These are phyloP conservation scores for Eucalyptus erythrocorys DNA, from an alignment of 345 rosid genomes.

Conservation along the genomic window DNA sequence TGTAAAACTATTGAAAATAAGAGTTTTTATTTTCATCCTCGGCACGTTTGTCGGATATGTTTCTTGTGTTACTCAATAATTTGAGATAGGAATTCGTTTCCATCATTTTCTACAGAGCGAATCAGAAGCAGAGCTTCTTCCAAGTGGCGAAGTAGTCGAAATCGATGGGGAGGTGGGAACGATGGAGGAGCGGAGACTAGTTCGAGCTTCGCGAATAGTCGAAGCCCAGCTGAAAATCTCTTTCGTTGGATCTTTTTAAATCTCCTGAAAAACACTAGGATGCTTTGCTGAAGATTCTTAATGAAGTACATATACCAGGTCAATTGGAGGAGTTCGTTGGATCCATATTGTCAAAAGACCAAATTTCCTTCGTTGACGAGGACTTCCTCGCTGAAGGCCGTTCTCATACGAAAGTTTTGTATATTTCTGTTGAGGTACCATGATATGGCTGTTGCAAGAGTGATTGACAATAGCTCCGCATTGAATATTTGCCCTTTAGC, in stretches of 20 bases:
- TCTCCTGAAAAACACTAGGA: not conserved
- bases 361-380: not conserved
- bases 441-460: fast-evolving
- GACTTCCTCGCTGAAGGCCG: too few relatives aligned
- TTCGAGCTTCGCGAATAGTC: constrained; percentile 8
- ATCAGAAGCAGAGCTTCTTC: constrained; percentile 4
- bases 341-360: not conserved
- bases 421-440: not conserved
- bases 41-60: too few relatives aligned
- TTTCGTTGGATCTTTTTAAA: too few relatives aligned
- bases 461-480: fast-evolving
- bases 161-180: constrained; percentile 9
- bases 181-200: too few relatives aligned
- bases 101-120: constrained; percentile 3
- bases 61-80: too few relatives aligned
- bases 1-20: too few relatives aligned
- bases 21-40: too few relatives aligned
- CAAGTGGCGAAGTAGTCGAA: constrained; percentile 19
- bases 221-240: constrained; percentile 16
- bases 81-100: too few relatives aligned
- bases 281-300: not conserved
- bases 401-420: not conserved
- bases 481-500: not conserved
- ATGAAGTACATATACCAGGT: not conserved
- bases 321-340: not conserved